Conservation (phyloP, 2,329 filamentous ascomycete species). For the Neodidymelliopsis sp. region DNA sequence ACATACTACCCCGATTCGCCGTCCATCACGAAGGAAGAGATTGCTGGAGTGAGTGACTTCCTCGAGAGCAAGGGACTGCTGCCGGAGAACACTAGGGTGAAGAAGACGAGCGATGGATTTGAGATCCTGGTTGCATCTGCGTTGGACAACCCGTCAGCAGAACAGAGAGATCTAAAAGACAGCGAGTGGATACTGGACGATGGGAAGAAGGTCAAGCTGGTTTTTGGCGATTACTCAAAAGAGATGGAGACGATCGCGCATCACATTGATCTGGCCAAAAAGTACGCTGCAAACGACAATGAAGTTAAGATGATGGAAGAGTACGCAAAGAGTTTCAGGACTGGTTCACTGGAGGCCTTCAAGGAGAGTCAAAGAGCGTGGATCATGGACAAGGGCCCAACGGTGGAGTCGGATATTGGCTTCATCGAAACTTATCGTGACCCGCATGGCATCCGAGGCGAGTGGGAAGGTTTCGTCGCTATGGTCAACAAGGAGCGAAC, state of each 20-base stretch:
- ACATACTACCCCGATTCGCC: slow-evolving; percentile 61
- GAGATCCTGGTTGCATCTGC: slow-evolving; percentile 60
- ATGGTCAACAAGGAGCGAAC: slow-evolving; percentile 92
- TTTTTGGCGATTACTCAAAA: slow-evolving; percentile 56
- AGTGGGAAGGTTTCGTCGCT: slow-evolving; percentile 62
- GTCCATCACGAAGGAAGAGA: slow-evolving; percentile 57
- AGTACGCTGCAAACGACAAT: slow-evolving; percentile 57
- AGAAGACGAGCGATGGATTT: slow-evolving; percentile 54
- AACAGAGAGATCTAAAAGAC: slow-evolving; percentile 53
- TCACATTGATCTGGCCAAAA: slow-evolving; percentile 56
- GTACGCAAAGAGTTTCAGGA: slow-evolving; percentile 59
- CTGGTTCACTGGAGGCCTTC: slow-evolving; percentile 59
- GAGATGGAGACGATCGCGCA: slow-evolving; percentile 57
- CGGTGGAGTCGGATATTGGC: slow-evolving; percentile 62
- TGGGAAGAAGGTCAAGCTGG: slow-evolving; percentile 55
- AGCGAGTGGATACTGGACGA: slow-evolving; percentile 56
- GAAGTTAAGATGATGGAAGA: slow-evolving; percentile 55
- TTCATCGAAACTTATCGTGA: slow-evolving; percentile 65
- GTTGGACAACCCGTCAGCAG: slow-evolving; percentile 47
- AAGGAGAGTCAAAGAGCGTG: slow-evolving; percentile 60
- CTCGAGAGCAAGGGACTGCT: slow-evolving; percentile 55
- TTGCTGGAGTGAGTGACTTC: slow-evolving; percentile 55
- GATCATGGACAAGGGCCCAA: slow-evolving; percentile 61
- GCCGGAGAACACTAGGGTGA: slow-evolving; percentile 60
- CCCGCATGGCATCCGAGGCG: slow-evolving; percentile 61